phyloP scores from a whole-genome alignment of 352 stramenopile species.

The Pilasporangium apinafurcum region DNA sequence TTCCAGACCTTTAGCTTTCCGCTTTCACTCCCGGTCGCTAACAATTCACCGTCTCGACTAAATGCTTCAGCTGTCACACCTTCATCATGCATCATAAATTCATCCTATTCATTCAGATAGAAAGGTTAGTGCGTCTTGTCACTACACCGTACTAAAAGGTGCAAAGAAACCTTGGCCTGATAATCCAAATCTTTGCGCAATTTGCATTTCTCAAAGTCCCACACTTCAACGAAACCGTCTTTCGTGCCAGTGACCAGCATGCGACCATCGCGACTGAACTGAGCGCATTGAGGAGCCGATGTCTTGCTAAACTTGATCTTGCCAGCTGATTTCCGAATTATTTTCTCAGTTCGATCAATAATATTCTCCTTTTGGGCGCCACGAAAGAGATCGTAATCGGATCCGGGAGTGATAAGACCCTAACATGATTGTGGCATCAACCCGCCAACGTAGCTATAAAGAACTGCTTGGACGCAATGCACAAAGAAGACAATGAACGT shows the following conservation, averaged over 20 bases:
- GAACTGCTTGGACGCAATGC: background rate
- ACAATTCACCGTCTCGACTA: conserved; percentile 78
- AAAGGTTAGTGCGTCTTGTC: background rate
- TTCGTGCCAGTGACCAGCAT: conserved; percentile 91
- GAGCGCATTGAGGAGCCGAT: conserved; percentile 70
- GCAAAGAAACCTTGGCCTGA: conserved; percentile 68
- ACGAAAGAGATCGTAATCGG: conserved; percentile 81
- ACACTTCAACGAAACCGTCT: conserved; percentile 94
- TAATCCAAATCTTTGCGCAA: conserved; percentile 91
- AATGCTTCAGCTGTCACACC: conserved; percentile 85
- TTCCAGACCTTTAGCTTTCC: conserved; percentile 93
- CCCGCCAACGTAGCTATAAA: background rate
- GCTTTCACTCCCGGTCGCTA: conserved; percentile 84
- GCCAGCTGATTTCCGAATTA: conserved; percentile 51
- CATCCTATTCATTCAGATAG: conserved; percentile 48
- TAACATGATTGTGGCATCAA: conserved; percentile 12
- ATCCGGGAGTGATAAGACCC: conserved; percentile 49
- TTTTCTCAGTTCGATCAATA: conserved; percentile 53
- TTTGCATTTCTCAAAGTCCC: conserved; percentile 88
- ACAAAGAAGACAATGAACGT: background rate
- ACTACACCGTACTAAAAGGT: background rate
- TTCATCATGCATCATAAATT: conserved; percentile 91
- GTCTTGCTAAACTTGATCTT: conserved; percentile 90
- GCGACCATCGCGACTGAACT: conserved; percentile 85
- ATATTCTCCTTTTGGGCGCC: conserved; percentile 44